These are phyloP conservation scores for maize (Zea mays) DNA, from an alignment of 176 grass and related monocot species.

Conservation along the genomic window Zm-B73-REFERENCE-NAM-5.0 NC_050100.1:18905001-18905500, in stretches of 20 bases:
- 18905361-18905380: conserved; percentile 54
- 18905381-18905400: conserved; percentile 48
- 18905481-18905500: conserved; percentile 45
- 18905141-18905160: no score
- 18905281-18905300: conserved; percentile 40
- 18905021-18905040: no score
- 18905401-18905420: conserved; percentile 32
- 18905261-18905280: conserved; percentile 58
- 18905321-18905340: conserved; percentile 57
- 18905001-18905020: background rate
- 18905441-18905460: conserved; percentile 49
- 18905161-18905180: no score
- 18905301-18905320: conserved; percentile 40
- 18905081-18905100: conserved; percentile 37
- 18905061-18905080: conserved; percentile 49
- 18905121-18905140: conserved; percentile 45
- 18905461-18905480: conserved; percentile 29
- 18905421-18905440: conserved; percentile 52
- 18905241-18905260: conserved; percentile 52
- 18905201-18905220: no score
- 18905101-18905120: conserved; percentile 43
- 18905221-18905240: no score
- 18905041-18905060: conserved; percentile 53
- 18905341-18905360: conserved; percentile 52
- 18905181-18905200: no score